Percentiles rank a stretch among this genome's conserved stretches.
phyloP scores from a whole-genome alignment of 768 basidiomycete genomes.

The Tulasnella sp. region DNA sequence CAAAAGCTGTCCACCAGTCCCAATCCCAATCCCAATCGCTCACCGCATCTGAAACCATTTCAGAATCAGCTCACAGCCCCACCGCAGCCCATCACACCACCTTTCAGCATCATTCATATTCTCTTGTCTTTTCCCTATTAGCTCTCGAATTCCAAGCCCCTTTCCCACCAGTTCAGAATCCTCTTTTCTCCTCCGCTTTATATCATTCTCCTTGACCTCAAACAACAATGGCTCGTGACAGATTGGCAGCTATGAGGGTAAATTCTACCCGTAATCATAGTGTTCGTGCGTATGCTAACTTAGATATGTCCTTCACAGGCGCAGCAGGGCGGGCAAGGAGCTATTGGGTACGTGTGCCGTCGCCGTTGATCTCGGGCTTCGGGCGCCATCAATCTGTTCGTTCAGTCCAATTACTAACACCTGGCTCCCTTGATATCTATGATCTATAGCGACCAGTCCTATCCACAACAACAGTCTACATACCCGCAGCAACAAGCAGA shows the following conservation, averaged over 20 bases:
- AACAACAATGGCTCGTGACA: conserved; percentile 69
- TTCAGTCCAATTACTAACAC: neutral
- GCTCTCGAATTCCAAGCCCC: no score
- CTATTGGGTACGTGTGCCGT: conserved; percentile 2
- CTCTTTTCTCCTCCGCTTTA: neutral
- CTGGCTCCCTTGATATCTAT: neutral
- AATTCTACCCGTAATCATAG: conserved; percentile 14
- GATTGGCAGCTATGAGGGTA: conserved; percentile 43
- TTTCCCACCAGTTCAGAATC: no score
- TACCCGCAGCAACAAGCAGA: conserved; percentile 1
- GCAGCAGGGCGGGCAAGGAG: conserved; percentile 17
- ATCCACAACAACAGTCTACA: neutral
- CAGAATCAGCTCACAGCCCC: neutral
- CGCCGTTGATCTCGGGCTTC: no score
- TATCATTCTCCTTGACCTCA: conserved; percentile 14
- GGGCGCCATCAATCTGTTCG: neutral
- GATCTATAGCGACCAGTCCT: conserved; percentile 15
- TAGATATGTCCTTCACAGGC: conserved; percentile 16
- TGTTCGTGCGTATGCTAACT: neutral
- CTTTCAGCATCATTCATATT: no score
- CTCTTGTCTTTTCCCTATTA: no score
- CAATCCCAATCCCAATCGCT: neutral
- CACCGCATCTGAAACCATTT: neutral
- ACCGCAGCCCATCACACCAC: conserved; percentile 1
- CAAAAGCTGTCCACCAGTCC: neutral